Base-by-base conservation (phyloP, 495 filamentous ascomycete species). In the Tuber calosporum region DNA sequence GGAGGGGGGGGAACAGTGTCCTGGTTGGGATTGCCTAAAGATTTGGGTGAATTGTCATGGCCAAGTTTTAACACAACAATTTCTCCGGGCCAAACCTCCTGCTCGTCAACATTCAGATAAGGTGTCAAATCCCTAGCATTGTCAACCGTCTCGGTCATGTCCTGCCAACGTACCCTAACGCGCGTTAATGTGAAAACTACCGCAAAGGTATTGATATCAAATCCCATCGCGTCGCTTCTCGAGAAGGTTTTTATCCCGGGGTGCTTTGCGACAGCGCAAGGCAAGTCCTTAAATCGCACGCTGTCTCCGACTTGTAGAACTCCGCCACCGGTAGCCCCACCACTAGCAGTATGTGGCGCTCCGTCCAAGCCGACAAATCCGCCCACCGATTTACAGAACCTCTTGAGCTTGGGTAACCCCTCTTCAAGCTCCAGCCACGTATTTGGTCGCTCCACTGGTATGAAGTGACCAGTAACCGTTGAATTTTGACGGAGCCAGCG, bases 21-120 rank as follows among this genome's bases (percentile, higher is more conserved):
- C 62, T 76, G 72, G 26, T 1, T 53, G 19, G 20, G 13, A 30
- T 26, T 17, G 53, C 4, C 53, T 9, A 15, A 30, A 62, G 26
- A 2, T 34, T 34, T 17, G 26, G 26, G 53, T 62, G 53, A 62
- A 34, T 72, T 66, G 19, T 53, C 76, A 1, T 66, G 20, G n/a
- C 82, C 75, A 45, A 86, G 84, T 71, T 85, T 84, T 9, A 86
- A 82, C 62, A 82, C 82, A 43, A 88, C 86, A 67, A 89, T 82
- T 71, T 89, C 85, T n/a, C 88, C 89, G 9, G 89, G 88, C 85
- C 85, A 88, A 15, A 87, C 83, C 66, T 87, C 86, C 68, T 88
- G 82, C 42, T 88, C 86, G 58, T 87, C 86, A 19, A 86, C 77
- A 67, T 84, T 83, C 2, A 80, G 71, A 71, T 88, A 86, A 20